These are phyloP conservation scores for Sporothrix humicola DNA, from an alignment of 2,329 filamentous ascomycete species.

Conservation along the genomic window DNA sequence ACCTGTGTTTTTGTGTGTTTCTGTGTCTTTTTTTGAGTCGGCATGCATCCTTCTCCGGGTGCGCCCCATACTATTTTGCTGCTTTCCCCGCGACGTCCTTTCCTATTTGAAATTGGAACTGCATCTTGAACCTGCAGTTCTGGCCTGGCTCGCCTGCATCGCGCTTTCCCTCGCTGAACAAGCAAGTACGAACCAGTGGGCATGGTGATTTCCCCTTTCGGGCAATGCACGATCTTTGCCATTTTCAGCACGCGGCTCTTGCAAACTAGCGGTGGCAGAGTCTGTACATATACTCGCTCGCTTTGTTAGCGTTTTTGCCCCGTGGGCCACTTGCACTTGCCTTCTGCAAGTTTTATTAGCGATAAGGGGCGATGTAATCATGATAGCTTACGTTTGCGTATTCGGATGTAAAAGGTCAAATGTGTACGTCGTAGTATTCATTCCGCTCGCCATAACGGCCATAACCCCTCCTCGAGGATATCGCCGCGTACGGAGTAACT, in stretches of 20 bases:
- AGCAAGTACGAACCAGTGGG: neutral
- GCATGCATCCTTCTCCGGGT: neutral
- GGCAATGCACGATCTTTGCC: constrained; percentile 14
- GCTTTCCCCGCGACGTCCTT: neutral
- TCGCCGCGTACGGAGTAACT: neutral
- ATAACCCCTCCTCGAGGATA: constrained; percentile 16
- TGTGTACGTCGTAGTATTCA: neutral
- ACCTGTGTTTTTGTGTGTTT: too few species aligned
- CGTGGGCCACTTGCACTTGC: neutral
- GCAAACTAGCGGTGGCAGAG: neutral
- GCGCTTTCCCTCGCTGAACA: neutral
- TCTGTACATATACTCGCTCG: neutral
- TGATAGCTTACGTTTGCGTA: neutral
- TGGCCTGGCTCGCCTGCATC: neutral
- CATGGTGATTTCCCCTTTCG: neutral
- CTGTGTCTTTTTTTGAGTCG: neutral
- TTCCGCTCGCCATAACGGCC: constrained; percentile 5
- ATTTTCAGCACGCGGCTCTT: constrained; percentile 24
- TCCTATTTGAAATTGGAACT: neutral
- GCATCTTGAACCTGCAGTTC: too few species aligned
- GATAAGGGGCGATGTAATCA: constrained; percentile 2
- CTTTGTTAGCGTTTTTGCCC: neutral
- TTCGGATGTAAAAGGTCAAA: neutral
- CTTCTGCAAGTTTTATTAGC: neutral
- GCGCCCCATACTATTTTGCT: neutral